Percentiles rank a stretch among this genome's conserved stretches.
phyloP scores from a whole-genome alignment of 2,329 filamentous ascomycete species.

The Tolypocladium endophyticum region DNA sequence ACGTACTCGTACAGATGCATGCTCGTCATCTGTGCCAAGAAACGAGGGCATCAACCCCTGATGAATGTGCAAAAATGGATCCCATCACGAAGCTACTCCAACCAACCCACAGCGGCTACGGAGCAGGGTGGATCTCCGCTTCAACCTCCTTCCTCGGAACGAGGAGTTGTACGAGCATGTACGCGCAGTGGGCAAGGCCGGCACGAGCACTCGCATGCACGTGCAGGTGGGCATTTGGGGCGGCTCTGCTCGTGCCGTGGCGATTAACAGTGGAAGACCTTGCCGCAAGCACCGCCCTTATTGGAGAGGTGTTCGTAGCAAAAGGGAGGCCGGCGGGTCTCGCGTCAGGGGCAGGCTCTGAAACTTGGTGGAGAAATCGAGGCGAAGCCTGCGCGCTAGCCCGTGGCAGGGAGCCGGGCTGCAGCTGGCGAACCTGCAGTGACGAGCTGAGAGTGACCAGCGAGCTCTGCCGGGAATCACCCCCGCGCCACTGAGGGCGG shows the following conservation, averaged over 20 bases:
- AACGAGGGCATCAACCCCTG: background rate
- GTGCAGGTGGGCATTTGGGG: background rate
- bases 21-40: background rate
- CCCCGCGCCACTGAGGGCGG: background rate
- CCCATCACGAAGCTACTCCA: background rate
- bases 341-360: background rate
- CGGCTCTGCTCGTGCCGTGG: no score
- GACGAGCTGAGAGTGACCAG: no score
- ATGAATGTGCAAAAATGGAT: background rate
- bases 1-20: no score
- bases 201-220: background rate
- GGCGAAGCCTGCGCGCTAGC: background rate
- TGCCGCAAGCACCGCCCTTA: no score
- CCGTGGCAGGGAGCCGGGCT: background rate
- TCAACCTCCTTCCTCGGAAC: background rate
- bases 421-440: background rate
- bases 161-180: no score
- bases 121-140: background rate
- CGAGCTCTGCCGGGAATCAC: background rate
- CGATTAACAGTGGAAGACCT: no score
- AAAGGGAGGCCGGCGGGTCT: background rate
- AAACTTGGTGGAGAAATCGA: background rate
- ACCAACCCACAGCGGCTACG: background rate
- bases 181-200: no score
- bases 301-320: background rate